A percentile compares a stretch with the other conserved stretches of the same genome.
phyloP scores from a whole-genome alignment of 441 rosid genomes.

The Bruguiera hainesii region DNA sequence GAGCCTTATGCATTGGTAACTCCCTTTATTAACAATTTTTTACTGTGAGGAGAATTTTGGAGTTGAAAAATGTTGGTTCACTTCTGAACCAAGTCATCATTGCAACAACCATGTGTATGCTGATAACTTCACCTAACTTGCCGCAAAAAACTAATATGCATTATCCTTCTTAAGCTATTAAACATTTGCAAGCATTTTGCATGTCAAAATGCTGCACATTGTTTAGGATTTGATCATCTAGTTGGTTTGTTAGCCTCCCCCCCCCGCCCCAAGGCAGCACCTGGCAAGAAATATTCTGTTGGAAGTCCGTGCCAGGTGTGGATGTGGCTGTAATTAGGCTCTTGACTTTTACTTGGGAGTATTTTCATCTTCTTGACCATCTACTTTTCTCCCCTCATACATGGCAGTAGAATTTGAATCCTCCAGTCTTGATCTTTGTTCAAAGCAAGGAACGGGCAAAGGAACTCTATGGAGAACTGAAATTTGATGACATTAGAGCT shows the following conservation, averaged over 20 bases:
- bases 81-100: not conserved
- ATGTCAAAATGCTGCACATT: too few species aligned
- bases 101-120: not conserved
- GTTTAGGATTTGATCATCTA: too few species aligned
- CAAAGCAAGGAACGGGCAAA: constrained; percentile 93
- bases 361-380: constrained; percentile 23
- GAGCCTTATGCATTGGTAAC: too few species aligned
- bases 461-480: constrained; percentile 79
- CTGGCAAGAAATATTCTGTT: not conserved
- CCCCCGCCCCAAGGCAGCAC: not conserved
- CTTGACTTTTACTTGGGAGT: not conserved
- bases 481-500: constrained; percentile 68
- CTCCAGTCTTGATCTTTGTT: constrained; percentile 82
- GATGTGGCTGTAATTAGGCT: not conserved
- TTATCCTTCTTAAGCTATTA: too few species aligned
- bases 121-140: not conserved
- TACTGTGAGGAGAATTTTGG: too few species aligned
- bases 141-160: not conserved
- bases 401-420: constrained; percentile 80
- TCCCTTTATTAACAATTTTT: too few species aligned
- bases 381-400: constrained; percentile 17
- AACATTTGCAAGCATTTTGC: too few species aligned
- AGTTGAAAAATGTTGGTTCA: not conserved
- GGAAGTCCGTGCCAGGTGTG: not conserved
- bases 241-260: too few species aligned